A percentile compares a stretch with the other conserved stretches of the same genome.
phyloP scores from a whole-genome alignment of 371 early-diverging fungal species.

The Smittium culicis region DNA sequence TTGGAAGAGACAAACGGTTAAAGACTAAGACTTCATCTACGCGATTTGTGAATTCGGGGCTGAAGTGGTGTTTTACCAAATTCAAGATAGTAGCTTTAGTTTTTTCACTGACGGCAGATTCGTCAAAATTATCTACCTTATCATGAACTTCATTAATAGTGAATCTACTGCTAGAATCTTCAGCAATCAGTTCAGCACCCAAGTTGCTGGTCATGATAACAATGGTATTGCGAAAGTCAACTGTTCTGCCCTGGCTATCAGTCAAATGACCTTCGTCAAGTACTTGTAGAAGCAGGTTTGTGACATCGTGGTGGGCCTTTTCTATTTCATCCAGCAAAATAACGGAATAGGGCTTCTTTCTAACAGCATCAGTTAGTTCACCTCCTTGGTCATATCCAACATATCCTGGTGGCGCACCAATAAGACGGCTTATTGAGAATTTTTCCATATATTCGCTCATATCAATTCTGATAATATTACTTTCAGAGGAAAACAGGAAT shows the following conservation, averaged over 20 bases:
- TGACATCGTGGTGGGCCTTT: conserved; percentile 65
- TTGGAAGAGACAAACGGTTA: conserved; percentile 54
- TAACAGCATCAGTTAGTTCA: conserved; percentile 60
- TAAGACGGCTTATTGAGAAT: conserved; percentile 54
- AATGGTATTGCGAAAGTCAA: conserved; percentile 68
- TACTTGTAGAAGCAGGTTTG: conserved; percentile 64
- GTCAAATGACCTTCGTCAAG: conserved; percentile 74
- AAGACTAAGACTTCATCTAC: conserved; percentile 78
- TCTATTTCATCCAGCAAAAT: conserved; percentile 76
- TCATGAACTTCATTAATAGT: no score
- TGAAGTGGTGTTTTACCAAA: conserved; percentile 63
- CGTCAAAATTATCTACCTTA: no score
- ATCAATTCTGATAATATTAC: conserved; percentile 50
- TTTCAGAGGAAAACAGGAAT: conserved; percentile 40
- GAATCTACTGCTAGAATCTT: no score
- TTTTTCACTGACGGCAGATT: not conserved
- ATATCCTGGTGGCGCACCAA: conserved; percentile 73
- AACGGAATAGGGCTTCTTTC: conserved; percentile 64
- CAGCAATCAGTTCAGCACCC: no score
- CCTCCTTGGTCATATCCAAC: conserved; percentile 71
- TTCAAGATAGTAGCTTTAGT: conserved; percentile 17
- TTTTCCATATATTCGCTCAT: conserved; percentile 74
- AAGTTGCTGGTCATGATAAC: conserved; percentile 72
- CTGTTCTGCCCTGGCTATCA: conserved; percentile 58
- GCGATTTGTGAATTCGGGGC: conserved; percentile 84